Percentiles rank a stretch among this genome's conserved stretches.
These are phyloP conservation scores for Peronospora belbahrii DNA, from an alignment of 352 stramenopile species.

Conservation along the genomic window DNA sequence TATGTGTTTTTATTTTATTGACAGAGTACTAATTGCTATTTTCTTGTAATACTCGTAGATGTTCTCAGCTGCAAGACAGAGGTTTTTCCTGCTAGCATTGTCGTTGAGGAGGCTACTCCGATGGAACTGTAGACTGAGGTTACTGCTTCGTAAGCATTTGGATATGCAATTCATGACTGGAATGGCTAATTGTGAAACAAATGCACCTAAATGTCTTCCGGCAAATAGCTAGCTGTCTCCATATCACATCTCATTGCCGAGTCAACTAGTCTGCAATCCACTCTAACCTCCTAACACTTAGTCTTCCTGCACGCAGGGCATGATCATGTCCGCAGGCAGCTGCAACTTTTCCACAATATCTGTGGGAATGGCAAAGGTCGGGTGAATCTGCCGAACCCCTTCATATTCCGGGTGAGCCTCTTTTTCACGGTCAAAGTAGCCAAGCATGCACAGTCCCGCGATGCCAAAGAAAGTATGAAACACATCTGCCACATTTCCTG, in stretches of 20 bases:
- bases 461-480: conserved; percentile 99
- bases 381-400: conserved; percentile 87
- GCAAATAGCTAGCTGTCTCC: too few species aligned
- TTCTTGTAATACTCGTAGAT: conserved; percentile 23
- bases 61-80: conserved; percentile 71
- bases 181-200: conserved; percentile 23
- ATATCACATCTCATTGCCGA: too few species aligned
- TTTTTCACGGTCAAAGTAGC: conserved; percentile 83
- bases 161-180: conserved; percentile 5
- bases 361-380: conserved; percentile 92
- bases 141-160: conserved; percentile 9
- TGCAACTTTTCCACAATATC: conserved; percentile 85
- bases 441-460: conserved; percentile 90
- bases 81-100: conserved; percentile 46
- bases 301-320: conserved; percentile 12
- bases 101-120: conserved; percentile 63
- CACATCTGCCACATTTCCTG: conserved; percentile 94
- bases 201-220: conserved; percentile 23
- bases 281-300: conserved; percentile 9
- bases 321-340: conserved; percentile 71
- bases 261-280: conserved; percentile 1
- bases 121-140: conserved; percentile 64
- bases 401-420: conserved; percentile 43
- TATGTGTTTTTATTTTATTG: background rate
- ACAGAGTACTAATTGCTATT: background rate